Evolutionary conservation across 371 early-diverging fungal genomes (phyloP).

Genomic region (Syncephalis plumigaleata): DNA sequence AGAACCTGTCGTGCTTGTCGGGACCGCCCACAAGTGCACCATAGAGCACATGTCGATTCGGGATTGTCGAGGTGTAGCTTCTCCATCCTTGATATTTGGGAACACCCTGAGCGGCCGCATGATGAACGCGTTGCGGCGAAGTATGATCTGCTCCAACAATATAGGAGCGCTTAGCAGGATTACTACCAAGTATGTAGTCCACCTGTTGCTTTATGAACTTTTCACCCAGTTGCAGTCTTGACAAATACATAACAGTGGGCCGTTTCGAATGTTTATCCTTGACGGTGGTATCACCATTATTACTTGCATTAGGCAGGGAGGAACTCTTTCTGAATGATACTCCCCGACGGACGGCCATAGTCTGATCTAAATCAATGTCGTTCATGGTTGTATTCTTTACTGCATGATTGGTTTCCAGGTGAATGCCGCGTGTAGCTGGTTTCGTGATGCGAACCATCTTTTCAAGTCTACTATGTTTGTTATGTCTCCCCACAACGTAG

Average conservation of each 20-base stretch:
- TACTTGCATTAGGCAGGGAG: too few relatives aligned
- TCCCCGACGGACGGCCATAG: too few relatives aligned
- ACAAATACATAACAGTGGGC: neutral
- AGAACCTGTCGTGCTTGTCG: constrained; percentile 26
- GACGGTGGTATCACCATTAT: too few relatives aligned
- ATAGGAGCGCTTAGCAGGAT: constrained; percentile 34
- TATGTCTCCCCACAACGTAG: too few relatives aligned
- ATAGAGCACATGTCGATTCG: constrained; percentile 20
- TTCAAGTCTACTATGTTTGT: too few relatives aligned
- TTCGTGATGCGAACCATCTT: too few relatives aligned
- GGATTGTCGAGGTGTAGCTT: constrained; percentile 15
- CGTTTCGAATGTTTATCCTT: too few relatives aligned
- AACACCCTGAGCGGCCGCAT: constrained; percentile 37
- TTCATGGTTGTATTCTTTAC: too few relatives aligned
- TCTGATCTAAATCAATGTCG: too few relatives aligned
- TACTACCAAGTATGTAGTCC: constrained; percentile 34
- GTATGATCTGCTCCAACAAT: constrained; percentile 36
- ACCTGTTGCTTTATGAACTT: constrained; percentile 26
- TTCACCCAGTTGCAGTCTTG: constrained; percentile 14
- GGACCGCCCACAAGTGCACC: constrained; percentile 50
- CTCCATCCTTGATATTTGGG: constrained; percentile 21
- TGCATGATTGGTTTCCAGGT: too few relatives aligned
- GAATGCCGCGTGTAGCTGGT: too few relatives aligned
- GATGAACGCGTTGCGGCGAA: constrained; percentile 38
- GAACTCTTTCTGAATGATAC: too few relatives aligned